Conservation (phyloP, 1,139 yeast species). For the Spathaspora jeffriesii region DNA sequence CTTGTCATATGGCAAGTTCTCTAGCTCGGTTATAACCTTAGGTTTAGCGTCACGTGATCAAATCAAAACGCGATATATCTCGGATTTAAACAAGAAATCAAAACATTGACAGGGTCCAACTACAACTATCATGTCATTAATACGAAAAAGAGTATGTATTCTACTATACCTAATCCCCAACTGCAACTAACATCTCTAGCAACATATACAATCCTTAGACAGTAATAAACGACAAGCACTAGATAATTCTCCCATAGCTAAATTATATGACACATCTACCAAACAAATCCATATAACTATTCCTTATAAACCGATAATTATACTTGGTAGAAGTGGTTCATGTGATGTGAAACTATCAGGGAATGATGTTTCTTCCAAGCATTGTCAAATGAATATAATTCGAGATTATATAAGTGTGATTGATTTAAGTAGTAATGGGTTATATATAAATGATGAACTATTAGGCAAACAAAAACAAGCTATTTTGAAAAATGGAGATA, state of each 20-base stretch:
- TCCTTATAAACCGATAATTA: constrained; percentile 32
- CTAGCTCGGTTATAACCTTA: too few relatives aligned
- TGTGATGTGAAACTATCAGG: constrained; percentile 60
- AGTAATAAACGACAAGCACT: constrained; percentile 5
- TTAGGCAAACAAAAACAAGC: constrained; percentile 50
- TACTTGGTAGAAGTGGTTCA: constrained; percentile 62
- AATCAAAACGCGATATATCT: not conserved
- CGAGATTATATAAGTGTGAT: constrained; percentile 49
- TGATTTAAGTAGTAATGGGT: constrained; percentile 69
- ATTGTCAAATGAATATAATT: constrained; percentile 52
- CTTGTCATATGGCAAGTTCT: not conserved
- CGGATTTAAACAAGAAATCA: not conserved
- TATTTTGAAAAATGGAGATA: constrained; percentile 64
- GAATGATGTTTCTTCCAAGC: constrained; percentile 66
- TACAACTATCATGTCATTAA: constrained; percentile 29
- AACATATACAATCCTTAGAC: constrained; percentile 5
- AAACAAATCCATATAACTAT: constrained; percentile 32
- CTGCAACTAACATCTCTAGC: constrained; percentile 7
- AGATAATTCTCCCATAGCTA: constrained; percentile 20
- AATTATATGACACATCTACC: constrained; percentile 32
- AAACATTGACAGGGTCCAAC: not conserved
- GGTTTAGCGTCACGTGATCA: not conserved
- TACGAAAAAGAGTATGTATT: constrained; percentile 40
- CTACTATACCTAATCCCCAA: not conserved
- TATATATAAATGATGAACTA: constrained; percentile 59